Percentiles rank a stretch among this genome's conserved stretches.
Conservation (phyloP, 75 land plant genomes). For the Selaginella moellendorffii region DNA sequence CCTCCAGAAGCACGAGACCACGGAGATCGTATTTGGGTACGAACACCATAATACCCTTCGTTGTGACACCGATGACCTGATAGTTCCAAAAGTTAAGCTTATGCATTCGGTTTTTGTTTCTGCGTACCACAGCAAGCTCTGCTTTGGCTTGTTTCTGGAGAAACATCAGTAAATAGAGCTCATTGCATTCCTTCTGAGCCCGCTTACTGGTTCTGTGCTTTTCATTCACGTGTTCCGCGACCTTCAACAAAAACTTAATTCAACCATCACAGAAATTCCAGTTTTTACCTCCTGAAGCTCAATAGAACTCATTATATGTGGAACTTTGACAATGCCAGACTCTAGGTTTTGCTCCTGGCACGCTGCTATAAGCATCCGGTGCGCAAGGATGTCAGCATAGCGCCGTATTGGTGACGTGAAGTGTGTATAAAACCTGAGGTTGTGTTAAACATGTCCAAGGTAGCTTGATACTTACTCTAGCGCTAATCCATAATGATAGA, state of each 20-base stretch:
- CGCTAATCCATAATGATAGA: constrained; percentile 21
- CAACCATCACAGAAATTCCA: not conserved
- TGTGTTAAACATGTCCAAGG: not conserved
- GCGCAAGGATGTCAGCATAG: constrained; percentile 15
- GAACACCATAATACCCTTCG: constrained; percentile 15
- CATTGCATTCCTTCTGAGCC: constrained; percentile 18
- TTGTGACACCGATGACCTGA: constrained; percentile 12
- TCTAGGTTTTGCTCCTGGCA: not conserved
- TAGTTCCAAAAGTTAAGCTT: not conserved
- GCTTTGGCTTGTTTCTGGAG: constrained; percentile 22
- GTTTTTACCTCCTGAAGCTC: constrained; percentile 10
- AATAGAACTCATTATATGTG: not conserved
- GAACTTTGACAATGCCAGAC: not conserved
- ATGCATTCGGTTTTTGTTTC: not conserved
- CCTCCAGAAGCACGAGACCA: constrained; percentile 16
- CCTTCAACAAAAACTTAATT: constrained; percentile 17
- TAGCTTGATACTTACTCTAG: constrained; percentile 11
- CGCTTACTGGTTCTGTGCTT: constrained; percentile 18
- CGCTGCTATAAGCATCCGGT: constrained; percentile 19
- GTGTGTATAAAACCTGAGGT: not conserved
- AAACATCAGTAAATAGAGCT: constrained; percentile 18
- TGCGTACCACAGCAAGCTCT: constrained; percentile 14
- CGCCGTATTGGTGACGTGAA: not conserved
- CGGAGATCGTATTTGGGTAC: constrained; percentile 23
- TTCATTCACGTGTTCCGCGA: constrained; percentile 19